Evolutionary conservation across 257 asterid genomes (phyloP).

Genomic region (Cinchona pubescens): DNA sequence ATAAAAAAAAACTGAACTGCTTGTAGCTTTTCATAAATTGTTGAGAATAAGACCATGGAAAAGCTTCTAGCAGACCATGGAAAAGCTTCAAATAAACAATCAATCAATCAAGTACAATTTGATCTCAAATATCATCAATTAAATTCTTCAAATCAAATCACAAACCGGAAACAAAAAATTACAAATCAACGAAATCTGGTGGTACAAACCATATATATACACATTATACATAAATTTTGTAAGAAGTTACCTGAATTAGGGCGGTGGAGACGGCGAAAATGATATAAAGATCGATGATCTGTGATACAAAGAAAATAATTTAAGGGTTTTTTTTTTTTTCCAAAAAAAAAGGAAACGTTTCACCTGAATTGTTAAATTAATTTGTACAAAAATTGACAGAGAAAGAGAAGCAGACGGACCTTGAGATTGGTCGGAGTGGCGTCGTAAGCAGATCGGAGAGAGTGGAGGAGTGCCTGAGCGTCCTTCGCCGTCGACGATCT

Average conservation of each 20-base stretch:
- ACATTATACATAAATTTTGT: neutral
- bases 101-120: neutral
- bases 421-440: slow-evolving; percentile 69
- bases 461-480: slow-evolving; percentile 56
- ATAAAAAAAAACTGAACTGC: no score
- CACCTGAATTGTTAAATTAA: neutral
- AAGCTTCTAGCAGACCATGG: no score
- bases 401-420: slow-evolving; percentile 29
- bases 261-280: slow-evolving; percentile 67
- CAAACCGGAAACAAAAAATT: neutral
- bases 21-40: no score
- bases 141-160: neutral
- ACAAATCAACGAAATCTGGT: neutral
- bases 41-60: no score
- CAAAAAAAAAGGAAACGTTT: neutral
- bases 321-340: no score
- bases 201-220: neutral
- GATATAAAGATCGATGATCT: slow-evolving; percentile 79
- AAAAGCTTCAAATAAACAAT: no score
- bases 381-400: neutral
- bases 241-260: slow-evolving; percentile 53
- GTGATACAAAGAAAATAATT: slow-evolving; percentile 19
- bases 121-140: neutral
- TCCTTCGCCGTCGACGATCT: slow-evolving; percentile 61
- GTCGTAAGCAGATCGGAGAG: slow-evolving; percentile 68